Evolutionary conservation across 345 rosid genomes (phyloP).

Genomic region (Rhodamnia argentea): DNA sequence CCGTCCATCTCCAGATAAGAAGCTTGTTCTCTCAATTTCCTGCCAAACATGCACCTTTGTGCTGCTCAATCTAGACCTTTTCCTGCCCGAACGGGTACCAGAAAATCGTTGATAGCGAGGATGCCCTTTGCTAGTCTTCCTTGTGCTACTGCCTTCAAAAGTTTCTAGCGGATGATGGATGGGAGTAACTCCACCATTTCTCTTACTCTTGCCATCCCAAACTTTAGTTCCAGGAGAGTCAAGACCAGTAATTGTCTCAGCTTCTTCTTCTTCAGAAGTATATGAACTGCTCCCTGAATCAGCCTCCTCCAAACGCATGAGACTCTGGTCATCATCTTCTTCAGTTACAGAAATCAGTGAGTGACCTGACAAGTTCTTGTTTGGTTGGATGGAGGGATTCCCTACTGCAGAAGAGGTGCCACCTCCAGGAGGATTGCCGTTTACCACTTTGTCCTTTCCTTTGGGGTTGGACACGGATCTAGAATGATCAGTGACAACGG

Average conservation of each 20-base stretch:
- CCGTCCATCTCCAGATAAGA: slow-evolving; percentile 77
- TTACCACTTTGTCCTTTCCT: slow-evolving; percentile 15
- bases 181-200: slow-evolving; percentile 54
- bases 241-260: slow-evolving; percentile 53
- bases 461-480: slow-evolving; percentile 14
- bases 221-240: slow-evolving; percentile 89
- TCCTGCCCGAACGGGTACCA: slow-evolving; percentile 46
- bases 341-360: slow-evolving; percentile 26
- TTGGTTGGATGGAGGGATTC: slow-evolving; percentile 14
- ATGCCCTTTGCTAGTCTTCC: slow-evolving; percentile 42
- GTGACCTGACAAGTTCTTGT: slow-evolving; percentile 18
- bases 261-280: slow-evolving; percentile 85
- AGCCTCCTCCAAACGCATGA: slow-evolving; percentile 15
- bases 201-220: slow-evolving; percentile 91
- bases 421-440: slow-evolving; percentile 11
- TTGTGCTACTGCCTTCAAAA: slow-evolving; percentile 28
- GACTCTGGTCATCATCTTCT: slow-evolving; percentile 41
- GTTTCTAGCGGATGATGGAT: slow-evolving; percentile 98
- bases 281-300: slow-evolving; percentile 52
- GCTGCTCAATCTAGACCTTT: slow-evolving; percentile 47
- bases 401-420: slow-evolving; percentile 5
- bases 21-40: slow-evolving; percentile 74
- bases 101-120: slow-evolving; percentile 34
- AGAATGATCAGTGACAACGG: slow-evolving; percentile 9
- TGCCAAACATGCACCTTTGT: slow-evolving; percentile 50